These are phyloP conservation scores for Ustilago nuda DNA, from an alignment of 1,284 basidiomycete genomes.

Conservation along the genomic window DNA sequence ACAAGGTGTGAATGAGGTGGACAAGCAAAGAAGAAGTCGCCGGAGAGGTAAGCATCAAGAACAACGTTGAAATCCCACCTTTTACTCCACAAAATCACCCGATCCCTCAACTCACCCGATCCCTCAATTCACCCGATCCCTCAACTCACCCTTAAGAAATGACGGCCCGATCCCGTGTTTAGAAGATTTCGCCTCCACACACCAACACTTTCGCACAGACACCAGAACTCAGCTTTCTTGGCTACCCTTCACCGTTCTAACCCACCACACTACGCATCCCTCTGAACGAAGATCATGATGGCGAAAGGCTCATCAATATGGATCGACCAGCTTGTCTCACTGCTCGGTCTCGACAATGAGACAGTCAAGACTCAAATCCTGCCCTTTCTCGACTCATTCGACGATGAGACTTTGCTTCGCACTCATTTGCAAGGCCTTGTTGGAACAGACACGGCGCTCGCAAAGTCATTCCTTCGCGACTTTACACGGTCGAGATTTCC, in stretches of 20 bases:
- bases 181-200: slow-evolving; percentile 13
- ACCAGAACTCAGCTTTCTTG: slow-evolving; percentile 11
- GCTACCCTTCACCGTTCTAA: not conserved
- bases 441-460: slow-evolving; percentile 32
- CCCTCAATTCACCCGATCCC: too few species aligned
- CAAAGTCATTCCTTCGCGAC: slow-evolving; percentile 39
- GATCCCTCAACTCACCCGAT: not conserved
- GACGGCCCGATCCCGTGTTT: too few species aligned
- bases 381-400: slow-evolving; percentile 52
- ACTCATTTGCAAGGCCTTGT: slow-evolving; percentile 46
- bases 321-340: slow-evolving; percentile 46
- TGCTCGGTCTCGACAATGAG: slow-evolving; percentile 47
- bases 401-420: slow-evolving; percentile 25
- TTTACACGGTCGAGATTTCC: slow-evolving; percentile 41
- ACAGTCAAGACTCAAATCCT: slow-evolving; percentile 45
- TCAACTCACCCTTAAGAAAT: too few species aligned
- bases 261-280: not conserved
- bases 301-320: slow-evolving; percentile 30
- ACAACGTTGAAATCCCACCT: not conserved
- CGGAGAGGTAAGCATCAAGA: not conserved
- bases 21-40: slow-evolving; percentile 5
- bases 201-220: not conserved
- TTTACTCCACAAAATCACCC: slow-evolving; percentile 20
- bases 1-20: not conserved
- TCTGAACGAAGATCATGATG: slow-evolving; percentile 16